Base-by-base conservation (phyloP, 176 grass and related monocot genomes). In the Phoenix roebelenii region DNA sequence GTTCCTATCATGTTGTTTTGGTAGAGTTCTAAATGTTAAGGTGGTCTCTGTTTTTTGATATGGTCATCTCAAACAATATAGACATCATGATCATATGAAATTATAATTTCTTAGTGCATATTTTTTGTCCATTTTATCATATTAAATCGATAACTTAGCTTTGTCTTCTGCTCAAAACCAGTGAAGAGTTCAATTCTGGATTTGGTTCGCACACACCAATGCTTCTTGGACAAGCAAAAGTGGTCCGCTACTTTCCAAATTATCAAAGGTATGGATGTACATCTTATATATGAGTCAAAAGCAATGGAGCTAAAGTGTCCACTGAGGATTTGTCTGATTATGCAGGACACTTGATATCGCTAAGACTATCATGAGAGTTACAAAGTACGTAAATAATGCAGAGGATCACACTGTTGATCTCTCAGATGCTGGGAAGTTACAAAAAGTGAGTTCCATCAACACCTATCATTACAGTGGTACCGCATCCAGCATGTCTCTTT, bases 151-250 rank as follows among this genome's bases (percentile, higher is more conserved):
- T 69, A 72, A 65, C 18, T 54, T 28, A 77, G 32, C 55, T 72
- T 76, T 22, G 51, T 62, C 81, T 70, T 30, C 68, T 57, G 18
- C 61, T 53, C 57, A 18, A 64, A 72, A 64, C 51, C 76, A 97
- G 93, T 83, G 93, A 97, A 58, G 93, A 91, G 70, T 97, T 97
- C 65, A 97, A 88, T 83, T 77, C 93, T 69, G 87, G 87, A 70
- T 97, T 97, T 97, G 93, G 93, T 54, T 92, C 93, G 51, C 93
- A 97, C 72, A 97, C 87, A 25, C 93, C 93, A 35, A 78, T 97
- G 87, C 72, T 91, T 80, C 93, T 88, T 76, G 93, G 93, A 29
- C 93, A 97, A 83, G 93, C 93, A 52, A 97, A 85, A 88, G 79
- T 91, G 59, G 67, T 97, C 52, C 87, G 93, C 5, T 97, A 91